Evolutionary conservation across 2,329 filamentous ascomycete genomes (phyloP), one percentile per base, ranked within the genome.

Genomic region (Lachnum nothofagi): DNA sequence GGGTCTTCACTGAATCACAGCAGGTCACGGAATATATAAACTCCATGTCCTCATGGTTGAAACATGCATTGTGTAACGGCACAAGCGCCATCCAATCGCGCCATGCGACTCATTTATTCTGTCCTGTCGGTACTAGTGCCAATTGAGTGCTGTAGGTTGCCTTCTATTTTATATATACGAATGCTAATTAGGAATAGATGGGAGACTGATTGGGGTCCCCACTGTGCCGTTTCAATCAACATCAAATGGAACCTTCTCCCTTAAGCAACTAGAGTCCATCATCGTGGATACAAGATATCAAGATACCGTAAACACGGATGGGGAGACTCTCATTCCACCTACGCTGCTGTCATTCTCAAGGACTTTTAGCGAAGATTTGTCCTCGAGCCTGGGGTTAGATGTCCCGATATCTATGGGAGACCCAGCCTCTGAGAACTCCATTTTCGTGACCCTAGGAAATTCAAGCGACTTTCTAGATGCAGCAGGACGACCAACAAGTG

Each of bases 321-420:
- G 77, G 19, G 65, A 72, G 52, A 79, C 75, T 0, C 60, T 77
- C 14, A 78, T 79, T 17, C 76, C 76, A 2, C 76, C 75, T 1
- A 75, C 69, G 0, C 62, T 79, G 2, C 57, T 55, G 7, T 66
- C 72, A 3, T 79, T 79, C 48, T 74, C 73, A 0, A 52, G 58
- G 2, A 73, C 70, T 0, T 79, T 80, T 43, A 66, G 65, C 2
- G 53, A 59, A 2, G 70, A 72, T 50, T 55, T 69, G n/a, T 46
- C 51, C 8, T 53, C 56, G 1, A 55, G 56, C 2, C 49, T 72
- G 10, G 61, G 52, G 7, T 45, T 70, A 10, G 52, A 67, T 10
- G 42, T 69, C 31, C 48, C 56, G 1, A 50, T 71, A 2, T 52
- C 54, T 8, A 47, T 58, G 4, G 65, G 61, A 1, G 46, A 54